These are phyloP conservation scores for Cicer pinnatifidum DNA, from an alignment of 306 rosid genomes.

Conservation along the genomic window DNA sequence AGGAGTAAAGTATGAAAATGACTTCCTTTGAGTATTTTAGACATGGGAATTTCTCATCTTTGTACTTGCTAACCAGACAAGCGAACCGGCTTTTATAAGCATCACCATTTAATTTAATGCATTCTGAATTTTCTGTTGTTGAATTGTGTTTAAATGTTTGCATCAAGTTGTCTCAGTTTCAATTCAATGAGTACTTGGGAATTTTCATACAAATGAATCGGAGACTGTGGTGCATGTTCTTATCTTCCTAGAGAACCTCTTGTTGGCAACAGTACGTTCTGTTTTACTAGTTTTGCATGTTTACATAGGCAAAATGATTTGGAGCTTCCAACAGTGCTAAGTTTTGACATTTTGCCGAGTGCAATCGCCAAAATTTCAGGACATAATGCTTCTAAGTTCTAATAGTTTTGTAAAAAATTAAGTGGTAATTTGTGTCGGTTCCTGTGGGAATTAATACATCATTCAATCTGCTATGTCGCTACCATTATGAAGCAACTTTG, in stretches of 20 bases:
- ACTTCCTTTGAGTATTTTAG: constrained; percentile 17
- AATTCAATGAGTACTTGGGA: neutral
- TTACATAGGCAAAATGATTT: neutral
- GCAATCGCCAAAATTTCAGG: neutral
- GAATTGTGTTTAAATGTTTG: neutral
- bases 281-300: neutral
- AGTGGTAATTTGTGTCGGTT: neutral
- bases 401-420: neutral
- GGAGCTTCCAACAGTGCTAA: neutral
- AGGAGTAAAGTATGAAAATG: constrained; percentile 1
- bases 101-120: neutral
- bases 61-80: neutral
- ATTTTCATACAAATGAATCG: neutral
- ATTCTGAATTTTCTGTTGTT: neutral
- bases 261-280: neutral
- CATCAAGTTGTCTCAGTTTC: neutral
- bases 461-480: neutral
- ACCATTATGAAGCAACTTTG: constrained; percentile 13
- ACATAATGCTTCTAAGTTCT: neutral
- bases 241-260: neutral
- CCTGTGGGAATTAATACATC: neutral
- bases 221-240: neutral
- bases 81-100: neutral
- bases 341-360: neutral
- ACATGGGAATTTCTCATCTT: constrained; percentile 7